Base-by-base conservation (phyloP, 2,329 filamentous ascomycete species). In the Aspergillus quadrilineatus region DNA sequence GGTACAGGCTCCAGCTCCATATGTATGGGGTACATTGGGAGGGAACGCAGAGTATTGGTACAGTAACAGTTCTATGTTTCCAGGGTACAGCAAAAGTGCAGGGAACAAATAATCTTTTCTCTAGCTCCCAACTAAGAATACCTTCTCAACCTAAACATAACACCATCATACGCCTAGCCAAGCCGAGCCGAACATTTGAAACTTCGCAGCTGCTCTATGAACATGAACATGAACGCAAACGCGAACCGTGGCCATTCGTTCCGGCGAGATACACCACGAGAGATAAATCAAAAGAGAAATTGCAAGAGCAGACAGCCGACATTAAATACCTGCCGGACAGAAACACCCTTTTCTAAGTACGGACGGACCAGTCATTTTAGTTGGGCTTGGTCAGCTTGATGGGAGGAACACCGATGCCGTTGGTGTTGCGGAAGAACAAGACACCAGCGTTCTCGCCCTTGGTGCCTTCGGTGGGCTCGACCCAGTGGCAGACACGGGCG, bases 391-490 rank as follows among this genome's bases (percentile, higher is more conserved):
- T 52, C 39, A 79, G 63, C 73, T 80, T 79, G 55, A 73, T 64
- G 5, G 83, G 83, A 47, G 80, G 71, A 36, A 86, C 77, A 64
- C 94, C 94, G 26, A 96, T 79, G 17, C 90, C 89, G 78, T 97
- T 99, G 67, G 83, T 83, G 83, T 99, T 99, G 71, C 93, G 87
- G 88, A 89, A 99, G 85, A 99, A 97, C 54, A 96, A 77, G 30
- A 99, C 88, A 60, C 89, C 87, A 80, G 91, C 89, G 73, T 86
- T 88, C 67, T 92, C 87, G 34, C 91, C 93, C 71, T 86, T 77
- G 50, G 92, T 89, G 53, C 85, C 90, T 67, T 86, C 89, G 69
- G 86, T 92, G 55, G 92, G 91, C 86, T 99, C 94, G 61, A 99
- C 92, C 90, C 92, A 99, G 76, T 97, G 92, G 84, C 94, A 99